Percentiles rank a stretch among this genome's conserved stretches.
Conservation (phyloP, 129 eudicot genomes). For the Scalesia atractyloides region DNA sequence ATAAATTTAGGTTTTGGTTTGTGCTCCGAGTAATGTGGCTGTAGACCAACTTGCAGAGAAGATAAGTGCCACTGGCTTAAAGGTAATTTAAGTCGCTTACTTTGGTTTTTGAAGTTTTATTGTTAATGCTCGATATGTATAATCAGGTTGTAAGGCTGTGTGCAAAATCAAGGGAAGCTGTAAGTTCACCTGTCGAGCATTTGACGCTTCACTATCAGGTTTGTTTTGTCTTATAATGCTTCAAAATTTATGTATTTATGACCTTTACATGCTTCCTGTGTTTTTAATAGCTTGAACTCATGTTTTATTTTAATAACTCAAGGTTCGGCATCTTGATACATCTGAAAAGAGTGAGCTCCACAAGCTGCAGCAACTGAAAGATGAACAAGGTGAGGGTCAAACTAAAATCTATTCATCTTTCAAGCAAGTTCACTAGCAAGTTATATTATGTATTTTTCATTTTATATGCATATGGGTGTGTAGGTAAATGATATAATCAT, state of each 20-base stretch:
- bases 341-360: slow-evolving; percentile 90
- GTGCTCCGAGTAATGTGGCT: slow-evolving; percentile 94
- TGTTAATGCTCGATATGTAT: neutral
- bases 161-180: slow-evolving; percentile 93
- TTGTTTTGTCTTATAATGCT: slow-evolving; percentile 10
- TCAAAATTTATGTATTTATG: neutral
- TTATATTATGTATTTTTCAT: neutral
- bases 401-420: neutral
- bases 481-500: neutral
- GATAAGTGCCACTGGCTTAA: slow-evolving; percentile 88
- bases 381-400: slow-evolving; percentile 66
- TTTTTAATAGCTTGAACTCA: neutral
- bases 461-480: neutral
- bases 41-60: slow-evolving; percentile 87
- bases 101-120: neutral
- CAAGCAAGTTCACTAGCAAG: neutral
- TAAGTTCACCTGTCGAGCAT: slow-evolving; percentile 91
- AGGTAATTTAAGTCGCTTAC: slow-evolving; percentile 40
- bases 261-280: neutral
- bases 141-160: slow-evolving; percentile 80
- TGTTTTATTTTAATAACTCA: slow-evolving; percentile 18
- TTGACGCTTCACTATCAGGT: slow-evolving; percentile 86
- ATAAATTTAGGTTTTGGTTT: slow-evolving; percentile 61
- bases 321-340: slow-evolving; percentile 88
- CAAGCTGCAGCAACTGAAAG: slow-evolving; percentile 81